Conservation (phyloP, 2,329 filamentous ascomycete genomes). For the Fusarium oxysporum region DNA sequence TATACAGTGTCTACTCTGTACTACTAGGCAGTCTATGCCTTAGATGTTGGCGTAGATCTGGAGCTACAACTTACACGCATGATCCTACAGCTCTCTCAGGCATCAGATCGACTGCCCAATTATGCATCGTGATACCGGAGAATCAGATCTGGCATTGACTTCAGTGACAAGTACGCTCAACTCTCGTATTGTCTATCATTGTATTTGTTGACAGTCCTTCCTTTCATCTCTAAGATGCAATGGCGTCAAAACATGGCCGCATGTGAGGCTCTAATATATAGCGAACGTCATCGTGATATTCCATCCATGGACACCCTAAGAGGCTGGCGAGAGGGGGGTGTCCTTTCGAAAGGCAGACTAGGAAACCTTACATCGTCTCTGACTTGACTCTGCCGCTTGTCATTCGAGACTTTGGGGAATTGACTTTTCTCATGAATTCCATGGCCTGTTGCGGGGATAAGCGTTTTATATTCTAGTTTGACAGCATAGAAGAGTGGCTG, state of each 20-base stretch:
- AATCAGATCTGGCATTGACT: neutral
- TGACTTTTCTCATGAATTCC: conserved; percentile 16
- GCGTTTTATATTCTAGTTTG: neutral
- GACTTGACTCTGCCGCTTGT: neutral
- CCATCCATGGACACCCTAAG: neutral
- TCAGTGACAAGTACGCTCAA: neutral
- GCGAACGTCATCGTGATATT: conserved; percentile 21
- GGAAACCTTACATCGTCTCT: neutral
- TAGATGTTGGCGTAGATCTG: neutral
- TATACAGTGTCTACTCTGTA: neutral
- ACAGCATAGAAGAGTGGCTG: neutral
- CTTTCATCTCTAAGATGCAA: neutral
- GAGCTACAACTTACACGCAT: conserved; percentile 14
- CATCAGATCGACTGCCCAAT: neutral
- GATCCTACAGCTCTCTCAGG: neutral
- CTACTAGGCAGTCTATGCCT: neutral
- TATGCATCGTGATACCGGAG: neutral
- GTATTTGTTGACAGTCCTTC: neutral
- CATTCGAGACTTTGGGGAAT: conserved; percentile 2
- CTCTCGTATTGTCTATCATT: neutral
- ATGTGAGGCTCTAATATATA: conserved; percentile 3
- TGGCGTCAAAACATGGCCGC: neutral
- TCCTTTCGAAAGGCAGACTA: neutral
- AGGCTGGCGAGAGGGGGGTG: conserved; percentile 3
- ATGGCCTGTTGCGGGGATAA: neutral